Base-by-base conservation (phyloP, 208 protist genomes). In the Crithidia thermophila region DNA sequence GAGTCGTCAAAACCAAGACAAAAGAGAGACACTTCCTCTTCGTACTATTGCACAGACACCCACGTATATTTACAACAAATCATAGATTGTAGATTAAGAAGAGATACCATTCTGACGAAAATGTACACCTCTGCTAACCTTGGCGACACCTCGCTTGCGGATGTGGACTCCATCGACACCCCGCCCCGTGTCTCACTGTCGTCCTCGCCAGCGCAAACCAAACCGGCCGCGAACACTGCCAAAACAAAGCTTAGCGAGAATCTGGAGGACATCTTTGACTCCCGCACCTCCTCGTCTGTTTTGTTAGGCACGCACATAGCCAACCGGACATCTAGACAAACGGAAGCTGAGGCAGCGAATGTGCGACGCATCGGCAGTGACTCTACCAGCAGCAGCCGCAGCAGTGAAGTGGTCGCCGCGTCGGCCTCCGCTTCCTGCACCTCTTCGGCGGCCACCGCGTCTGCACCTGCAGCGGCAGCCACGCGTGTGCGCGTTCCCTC, bases 141-240 rank as follows among this genome's bases (percentile, higher is more conserved):
- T 0, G 57, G 42, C 40, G 47, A 75, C 53, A 49, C 52, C 20
- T 75, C 60, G 1, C 31, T 67, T 30, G 60, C 68, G 1, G 68
- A 67, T 51, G 68, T 67, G 4, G 60, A 75, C 55, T 63, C 68
- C 43, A 67, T 75, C 36, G 68, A 68, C 53, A 52, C 40, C 16
- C 45, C 61, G 7, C 52, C 53, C 21, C 40, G 68, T 14, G 60
- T 68, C 28, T 30, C 51, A 18, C 68, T 34, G 10, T 34, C 42
- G 42, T 27, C 39, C 11, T 61, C 55, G 14, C 58, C 36, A 18
- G 9, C 43, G 4, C 21, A 25, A 36, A 39, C 0, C 8, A n/a
- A 51, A 10, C 3, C 49, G 27, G 36, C 5, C 40, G 6, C 13
- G 1, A 51, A n/a, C 3, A 28, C 9, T 11, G 4, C 30, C 1